Percentiles rank a stretch among this genome's conserved stretches.
phyloP scores from a whole-genome alignment of 1,284 basidiomycete genomes.

The Trametes hirsuta region DNA sequence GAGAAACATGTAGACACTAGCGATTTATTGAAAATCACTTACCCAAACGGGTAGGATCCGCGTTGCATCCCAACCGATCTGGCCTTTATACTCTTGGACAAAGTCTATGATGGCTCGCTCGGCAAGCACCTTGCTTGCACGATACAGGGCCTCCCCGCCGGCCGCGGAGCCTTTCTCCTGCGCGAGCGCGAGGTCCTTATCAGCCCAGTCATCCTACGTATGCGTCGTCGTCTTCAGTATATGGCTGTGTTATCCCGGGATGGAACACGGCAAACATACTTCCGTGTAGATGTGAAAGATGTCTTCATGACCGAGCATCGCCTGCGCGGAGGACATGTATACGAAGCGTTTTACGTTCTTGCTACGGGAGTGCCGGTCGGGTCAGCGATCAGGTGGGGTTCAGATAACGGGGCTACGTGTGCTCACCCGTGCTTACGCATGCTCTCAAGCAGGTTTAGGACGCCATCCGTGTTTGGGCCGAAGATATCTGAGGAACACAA shows the following conservation, averaged over 20 bases:
- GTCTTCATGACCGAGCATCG: conserved; percentile 12
- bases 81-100: conserved; percentile 52
- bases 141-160: conserved; percentile 47
- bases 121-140: conserved; percentile 68
- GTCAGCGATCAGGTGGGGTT: not conserved
- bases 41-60: conserved; percentile 19
- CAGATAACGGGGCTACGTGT: not conserved
- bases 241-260: not conserved
- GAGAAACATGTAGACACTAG: not conserved
- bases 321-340: conserved; percentile 55
- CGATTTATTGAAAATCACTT: not conserved
- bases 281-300: conserved; percentile 18
- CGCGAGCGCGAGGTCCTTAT: conserved; percentile 51
- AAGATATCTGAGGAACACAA: not conserved
- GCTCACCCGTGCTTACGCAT: conserved; percentile 3
- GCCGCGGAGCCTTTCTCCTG: conserved; percentile 56
- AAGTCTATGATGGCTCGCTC: conserved; percentile 67
- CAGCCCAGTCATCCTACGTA: conserved; percentile 67
- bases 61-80: conserved; percentile 49
- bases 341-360: conserved; percentile 45
- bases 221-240: not conserved
- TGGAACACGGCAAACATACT: conserved; percentile 47
- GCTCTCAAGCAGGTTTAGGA: conserved; percentile 12
- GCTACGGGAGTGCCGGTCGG: not conserved
- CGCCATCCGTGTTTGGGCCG: conserved; percentile 17